Evolutionary conservation across 2,329 filamentous ascomycete species (phyloP).

Genomic region (Verticillium nubilum): DNA sequence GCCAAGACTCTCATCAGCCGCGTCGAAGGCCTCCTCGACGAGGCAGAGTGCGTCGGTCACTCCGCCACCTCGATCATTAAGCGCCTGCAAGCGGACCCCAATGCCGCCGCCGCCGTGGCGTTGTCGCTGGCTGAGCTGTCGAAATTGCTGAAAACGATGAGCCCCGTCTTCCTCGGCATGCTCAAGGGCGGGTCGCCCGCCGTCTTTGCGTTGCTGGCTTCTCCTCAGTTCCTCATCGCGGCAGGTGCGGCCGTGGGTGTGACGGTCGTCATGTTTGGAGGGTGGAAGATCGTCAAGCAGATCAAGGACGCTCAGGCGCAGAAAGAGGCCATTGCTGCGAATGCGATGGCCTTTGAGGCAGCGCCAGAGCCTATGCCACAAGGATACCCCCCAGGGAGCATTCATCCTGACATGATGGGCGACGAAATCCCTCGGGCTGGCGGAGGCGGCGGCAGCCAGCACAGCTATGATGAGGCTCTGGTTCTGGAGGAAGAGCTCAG

Average conservation of each 20-base stretch:
- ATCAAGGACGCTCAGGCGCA: slow-evolving; percentile 46
- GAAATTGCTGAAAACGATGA: slow-evolving; percentile 74
- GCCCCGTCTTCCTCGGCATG: slow-evolving; percentile 68
- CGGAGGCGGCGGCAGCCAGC: slow-evolving; percentile 15
- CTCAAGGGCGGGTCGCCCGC: slow-evolving; percentile 80
- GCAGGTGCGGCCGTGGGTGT: slow-evolving; percentile 84
- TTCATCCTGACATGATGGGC: background rate
- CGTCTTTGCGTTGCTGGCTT: slow-evolving; percentile 79
- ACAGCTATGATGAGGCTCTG: slow-evolving; percentile 47
- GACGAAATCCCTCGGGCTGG: background rate
- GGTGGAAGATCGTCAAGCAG: slow-evolving; percentile 94
- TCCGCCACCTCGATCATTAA: slow-evolving; percentile 79
- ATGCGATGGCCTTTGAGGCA: slow-evolving; percentile 23
- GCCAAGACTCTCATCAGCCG: slow-evolving; percentile 59
- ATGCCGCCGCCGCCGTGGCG: slow-evolving; percentile 89
- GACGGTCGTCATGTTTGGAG: slow-evolving; percentile 93
- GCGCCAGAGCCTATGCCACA: slow-evolving; percentile 1
- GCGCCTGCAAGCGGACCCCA: slow-evolving; percentile 61
- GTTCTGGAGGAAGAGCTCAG: slow-evolving; percentile 53
- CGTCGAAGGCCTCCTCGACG: slow-evolving; percentile 73
- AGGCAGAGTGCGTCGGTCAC: slow-evolving; percentile 84
- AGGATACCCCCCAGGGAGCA: background rate
- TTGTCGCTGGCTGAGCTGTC: slow-evolving; percentile 89
- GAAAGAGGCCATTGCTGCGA: slow-evolving; percentile 15
- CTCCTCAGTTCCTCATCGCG: slow-evolving; percentile 91